Base-by-base conservation (phyloP, 2,329 filamentous ascomycete species). In the Macrophomina phaseolina region DNA sequence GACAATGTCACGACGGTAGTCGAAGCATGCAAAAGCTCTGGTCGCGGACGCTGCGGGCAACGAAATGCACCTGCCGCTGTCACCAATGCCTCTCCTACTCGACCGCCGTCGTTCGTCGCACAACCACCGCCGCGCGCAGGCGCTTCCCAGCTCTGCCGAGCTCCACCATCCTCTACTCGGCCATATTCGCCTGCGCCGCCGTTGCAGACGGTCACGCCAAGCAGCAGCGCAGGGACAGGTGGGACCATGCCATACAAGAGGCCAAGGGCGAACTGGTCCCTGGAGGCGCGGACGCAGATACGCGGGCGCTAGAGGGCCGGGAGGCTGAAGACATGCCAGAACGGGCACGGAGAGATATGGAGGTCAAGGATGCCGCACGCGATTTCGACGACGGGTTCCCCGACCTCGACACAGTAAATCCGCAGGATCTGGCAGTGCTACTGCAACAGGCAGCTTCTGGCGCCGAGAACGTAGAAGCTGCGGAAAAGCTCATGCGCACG, bases 11-110 rank as follows among this genome's bases (percentile, higher is more conserved):
- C 61, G 61, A 32, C 45, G 45, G 58, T 48, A 62, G 36, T 45
- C 70, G 76, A 78, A 77, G 76, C 74, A 93, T 93, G 91, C 87
- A 87, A 79, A 83, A 84, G 70, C 76, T 92, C 71, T 90, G 89
- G 88, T 88, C 87, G 78, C 86, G 88, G 34, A 86, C 87, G 80
- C 83, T 85, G 73, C 86, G 86, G 83, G 84, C 84, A 79, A 62
- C 58, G 3, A 86, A 85, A 78, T 78, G 77, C 70, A 83, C 85
- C 72, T 90, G 88, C 80, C 84, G 84, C 78, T 91, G 88, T 80
- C 82, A 85, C 71, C 82, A 86, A 73, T 91, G 88, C 79, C 78
- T 86, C 64, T 83, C 84, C 66, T 65, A 81, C 63, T 75, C 84
- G 67, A 80, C 81, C 68, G 78, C 80, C 52, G 72, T 87, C 68